Evolutionary conservation across 31 red algal species (phyloP), one percentile per base, ranked within the genome.

Genomic region (Endocladia muricata): DNA sequence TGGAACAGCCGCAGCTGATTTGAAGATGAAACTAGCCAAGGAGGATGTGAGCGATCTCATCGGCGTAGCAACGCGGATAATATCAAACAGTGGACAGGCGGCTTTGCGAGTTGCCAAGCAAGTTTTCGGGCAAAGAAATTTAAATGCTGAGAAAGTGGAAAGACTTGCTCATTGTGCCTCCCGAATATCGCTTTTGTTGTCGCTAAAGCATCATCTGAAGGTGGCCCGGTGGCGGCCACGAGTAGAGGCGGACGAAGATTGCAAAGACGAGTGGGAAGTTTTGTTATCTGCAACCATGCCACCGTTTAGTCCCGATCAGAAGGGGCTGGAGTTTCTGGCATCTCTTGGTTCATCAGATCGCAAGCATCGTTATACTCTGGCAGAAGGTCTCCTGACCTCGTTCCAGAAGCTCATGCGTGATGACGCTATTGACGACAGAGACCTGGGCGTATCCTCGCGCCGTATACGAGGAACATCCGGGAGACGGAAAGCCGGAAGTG

Each of bases 1-100:
- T 4, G 85, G 85, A 68, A 88, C 85, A 62, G 85, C 85, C 36
- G 85, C 85, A 43, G 85, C 85, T 41, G 85, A 88, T 73, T 39
- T 47, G 22, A 88, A 88, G 57, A 38, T 88, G 55, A 88, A 79
- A 59, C 40, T 30, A 3, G 85, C 85, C 8, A 79, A 68, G 44
- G 85, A 88, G 66, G 85, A 88, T 22, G 85, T 88, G 19, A 73
- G 42, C 23, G 75, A 88, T 19, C 57, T 88, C 9, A 39, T 79
- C 22, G 85, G 37, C 15, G 69, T 80, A 34, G 77, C 77, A 5
- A 76, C 85, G 35, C 66, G 85, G 2, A 89, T 81, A 41, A 72
- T 89, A 33, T 81, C 85, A 9, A 81, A 89, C 57, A 81, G 76
- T 56, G 85, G 85, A 43, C 85, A 89, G 48, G 76, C 77, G 8